A percentile compares a stretch with the other conserved stretches of the same genome.
These are phyloP conservation scores for Lagerstroemia speciosa DNA, from an alignment of 345 rosid genomes.

Conservation along the genomic window DNA sequence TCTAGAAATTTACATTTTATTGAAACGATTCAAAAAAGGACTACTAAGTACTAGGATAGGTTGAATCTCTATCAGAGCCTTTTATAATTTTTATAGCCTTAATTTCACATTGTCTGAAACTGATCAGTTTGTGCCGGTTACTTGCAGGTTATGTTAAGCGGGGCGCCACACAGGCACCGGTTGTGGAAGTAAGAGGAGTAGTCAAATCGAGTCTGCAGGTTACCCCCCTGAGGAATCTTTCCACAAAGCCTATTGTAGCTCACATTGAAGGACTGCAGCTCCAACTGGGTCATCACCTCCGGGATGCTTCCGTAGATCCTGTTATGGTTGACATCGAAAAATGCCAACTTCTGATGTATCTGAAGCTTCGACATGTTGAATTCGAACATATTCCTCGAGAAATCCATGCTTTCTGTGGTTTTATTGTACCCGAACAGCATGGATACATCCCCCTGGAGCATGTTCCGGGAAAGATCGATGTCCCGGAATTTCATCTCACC, in stretches of 20 bases:
- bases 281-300: slow-evolving; percentile 2
- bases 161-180: slow-evolving; percentile 19
- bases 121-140: not conserved
- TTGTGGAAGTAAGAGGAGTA: slow-evolving; percentile 14
- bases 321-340: slow-evolving; percentile 15
- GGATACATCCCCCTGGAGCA: slow-evolving; percentile 10
- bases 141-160: slow-evolving; percentile 12
- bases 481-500: slow-evolving; percentile 1
- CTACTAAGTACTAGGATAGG: too few relatives aligned
- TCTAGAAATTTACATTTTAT: too few relatives aligned
- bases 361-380: slow-evolving; percentile 15
- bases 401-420: slow-evolving; percentile 9
- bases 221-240: slow-evolving; percentile 18
- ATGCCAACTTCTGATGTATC: not conserved
- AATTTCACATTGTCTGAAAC: not conserved
- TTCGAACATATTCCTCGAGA: slow-evolving; percentile 18
- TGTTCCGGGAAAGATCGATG: slow-evolving; percentile 14
- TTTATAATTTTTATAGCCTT: not conserved
- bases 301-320: slow-evolving; percentile 12
- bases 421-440: slow-evolving; percentile 11
- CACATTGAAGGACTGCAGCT: slow-evolving; percentile 13
- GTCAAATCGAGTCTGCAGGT: slow-evolving; percentile 9
- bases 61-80: too few relatives aligned
- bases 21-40: too few relatives aligned
- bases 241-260: slow-evolving; percentile 20